phyloP scores from a whole-genome alignment of 306 rosid genomes.

The Styphnolobium japonicum region DNA sequence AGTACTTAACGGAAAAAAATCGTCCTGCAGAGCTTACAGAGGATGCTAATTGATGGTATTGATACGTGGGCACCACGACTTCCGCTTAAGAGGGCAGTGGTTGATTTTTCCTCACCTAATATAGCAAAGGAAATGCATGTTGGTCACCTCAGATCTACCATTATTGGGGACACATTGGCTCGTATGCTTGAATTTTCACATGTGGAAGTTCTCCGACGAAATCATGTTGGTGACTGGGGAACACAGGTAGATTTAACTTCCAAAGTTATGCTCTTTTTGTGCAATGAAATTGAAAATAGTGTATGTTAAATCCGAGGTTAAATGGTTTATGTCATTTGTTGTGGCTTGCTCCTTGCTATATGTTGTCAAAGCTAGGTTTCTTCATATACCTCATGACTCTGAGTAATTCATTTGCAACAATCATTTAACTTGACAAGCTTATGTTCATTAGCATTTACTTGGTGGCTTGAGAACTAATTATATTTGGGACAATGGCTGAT shows the following conservation, averaged over 20 bases:
- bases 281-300: conserved; percentile 2
- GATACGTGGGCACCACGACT: conserved; percentile 85
- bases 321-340: neutral
- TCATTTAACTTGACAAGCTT: neutral
- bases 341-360: conserved; percentile 18
- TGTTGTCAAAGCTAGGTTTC: conserved; percentile 12
- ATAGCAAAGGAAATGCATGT: conserved; percentile 99
- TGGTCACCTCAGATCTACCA: conserved; percentile 93
- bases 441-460: conserved; percentile 8
- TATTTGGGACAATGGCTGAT: conserved; percentile 2
- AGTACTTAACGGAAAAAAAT: neutral
- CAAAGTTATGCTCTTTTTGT: neutral
- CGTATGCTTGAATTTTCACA: conserved; percentile 88
- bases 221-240: conserved; percentile 99
- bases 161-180: conserved; percentile 87
- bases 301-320: neutral
- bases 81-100: conserved; percentile 65
- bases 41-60: conserved; percentile 74
- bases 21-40: conserved; percentile 61
- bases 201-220: conserved; percentile 73
- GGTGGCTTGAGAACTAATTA: conserved; percentile 9
- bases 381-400: neutral
- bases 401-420: conserved; percentile 4
- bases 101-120: conserved; percentile 95
- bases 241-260: conserved; percentile 67